Percentiles rank a stretch among this genome's conserved stretches.
Conservation (phyloP, 192 early-diverging fungal genomes). For the Coemansia sp. region DNA sequence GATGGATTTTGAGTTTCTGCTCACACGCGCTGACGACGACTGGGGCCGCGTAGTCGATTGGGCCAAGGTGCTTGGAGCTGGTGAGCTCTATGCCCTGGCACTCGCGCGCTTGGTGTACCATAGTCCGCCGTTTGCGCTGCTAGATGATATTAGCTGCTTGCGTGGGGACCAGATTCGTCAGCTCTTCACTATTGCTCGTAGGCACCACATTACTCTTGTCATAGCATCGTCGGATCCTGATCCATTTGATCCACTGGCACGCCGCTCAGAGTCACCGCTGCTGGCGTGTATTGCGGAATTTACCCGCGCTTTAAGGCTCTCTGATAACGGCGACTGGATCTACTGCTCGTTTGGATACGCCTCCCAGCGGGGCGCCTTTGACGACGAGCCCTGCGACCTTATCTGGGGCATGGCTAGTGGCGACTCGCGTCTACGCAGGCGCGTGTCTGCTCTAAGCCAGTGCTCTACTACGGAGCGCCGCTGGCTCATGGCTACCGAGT, state of each 20-base stretch:
- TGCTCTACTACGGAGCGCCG: constrained; percentile 52
- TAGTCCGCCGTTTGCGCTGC: constrained; percentile 30
- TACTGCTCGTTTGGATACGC: constrained; percentile 36
- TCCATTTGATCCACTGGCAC: constrained; percentile 16
- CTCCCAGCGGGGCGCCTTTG: constrained; percentile 27
- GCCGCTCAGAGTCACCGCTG: not conserved
- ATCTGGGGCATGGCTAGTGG: constrained; percentile 17
- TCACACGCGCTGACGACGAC: constrained; percentile 27
- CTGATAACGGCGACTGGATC: constrained; percentile 11
- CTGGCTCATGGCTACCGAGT: constrained; percentile 39
- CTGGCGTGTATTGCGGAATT: constrained; percentile 30
- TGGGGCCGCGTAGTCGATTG: constrained; percentile 43
- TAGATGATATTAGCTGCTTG: constrained; percentile 31
- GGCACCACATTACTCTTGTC: constrained; percentile 34
- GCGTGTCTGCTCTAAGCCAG: constrained; percentile 48
- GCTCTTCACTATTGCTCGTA: constrained; percentile 24
- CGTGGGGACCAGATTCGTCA: constrained; percentile 13
- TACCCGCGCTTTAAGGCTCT: constrained; percentile 29
- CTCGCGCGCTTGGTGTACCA: constrained; percentile 39
- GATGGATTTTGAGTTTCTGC: constrained; percentile 34
- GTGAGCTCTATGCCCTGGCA: constrained; percentile 28
- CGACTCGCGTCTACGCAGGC: not conserved
- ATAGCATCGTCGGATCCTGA: constrained; percentile 11
- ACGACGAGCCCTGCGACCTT: constrained; percentile 8
- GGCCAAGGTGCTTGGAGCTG: constrained; percentile 28